These are phyloP conservation scores for Cadophora malorum DNA, from an alignment of 2,329 filamentous ascomycete genomes.

Conservation along the genomic window DNA sequence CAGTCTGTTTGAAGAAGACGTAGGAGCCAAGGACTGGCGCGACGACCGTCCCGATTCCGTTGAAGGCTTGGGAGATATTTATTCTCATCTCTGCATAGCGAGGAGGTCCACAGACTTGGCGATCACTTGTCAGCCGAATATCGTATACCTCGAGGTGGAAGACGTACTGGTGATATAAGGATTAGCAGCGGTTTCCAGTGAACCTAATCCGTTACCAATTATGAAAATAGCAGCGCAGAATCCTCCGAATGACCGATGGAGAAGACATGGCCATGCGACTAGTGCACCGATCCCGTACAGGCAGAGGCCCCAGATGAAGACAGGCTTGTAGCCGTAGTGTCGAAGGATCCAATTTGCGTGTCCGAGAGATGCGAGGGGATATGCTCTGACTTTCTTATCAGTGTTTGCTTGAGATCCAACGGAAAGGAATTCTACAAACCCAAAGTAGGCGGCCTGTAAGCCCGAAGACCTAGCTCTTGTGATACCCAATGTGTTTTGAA, in stretches of 20 bases:
- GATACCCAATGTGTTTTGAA: constrained; percentile 64
- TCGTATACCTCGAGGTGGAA: constrained; percentile 48
- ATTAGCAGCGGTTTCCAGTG: constrained; percentile 81
- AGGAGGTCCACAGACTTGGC: constrained; percentile 71
- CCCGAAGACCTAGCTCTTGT: constrained; percentile 68
- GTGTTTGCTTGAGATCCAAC: constrained; percentile 41
- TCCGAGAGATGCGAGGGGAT: constrained; percentile 73
- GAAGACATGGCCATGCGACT: constrained; percentile 81
- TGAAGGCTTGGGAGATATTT: constrained; percentile 75
- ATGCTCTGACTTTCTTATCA: constrained; percentile 72
- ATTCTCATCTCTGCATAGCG: constrained; percentile 77
- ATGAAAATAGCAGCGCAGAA: constrained; percentile 78
- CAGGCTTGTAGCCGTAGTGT: constrained; percentile 67
- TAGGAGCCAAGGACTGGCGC: constrained; percentile 63
- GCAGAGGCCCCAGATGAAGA: constrained; percentile 71
- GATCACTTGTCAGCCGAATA: constrained; percentile 37
- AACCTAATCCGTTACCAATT: constrained; percentile 75
- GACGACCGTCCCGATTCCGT: constrained; percentile 71
- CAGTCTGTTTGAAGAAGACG: constrained; percentile 65
- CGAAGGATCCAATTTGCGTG: constrained; percentile 70
- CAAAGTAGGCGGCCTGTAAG: constrained; percentile 68
- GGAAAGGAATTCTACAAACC: constrained; percentile 53
- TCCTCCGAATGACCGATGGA: constrained; percentile 76
- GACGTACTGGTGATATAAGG: constrained; percentile 64
- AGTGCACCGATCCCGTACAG: constrained; percentile 78